Evolutionary conservation across 1,284 basidiomycete genomes (phyloP).

Genomic region (Ganoderma lucidum): DNA sequence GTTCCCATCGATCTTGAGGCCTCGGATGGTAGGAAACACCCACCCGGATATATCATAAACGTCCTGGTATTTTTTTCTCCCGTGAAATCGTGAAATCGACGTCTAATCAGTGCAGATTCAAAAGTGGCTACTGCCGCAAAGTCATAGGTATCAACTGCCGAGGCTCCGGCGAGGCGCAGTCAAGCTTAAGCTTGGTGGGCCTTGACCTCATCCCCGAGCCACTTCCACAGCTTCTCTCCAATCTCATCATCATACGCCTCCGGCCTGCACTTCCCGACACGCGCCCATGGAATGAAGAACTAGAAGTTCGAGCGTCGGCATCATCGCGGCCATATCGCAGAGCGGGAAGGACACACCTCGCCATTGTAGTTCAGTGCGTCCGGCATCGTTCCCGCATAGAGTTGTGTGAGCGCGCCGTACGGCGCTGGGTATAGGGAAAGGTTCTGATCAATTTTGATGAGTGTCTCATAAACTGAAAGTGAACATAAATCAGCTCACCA

Average conservation of each 20-base stretch:
- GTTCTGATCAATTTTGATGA: not conserved
- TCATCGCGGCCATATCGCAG: too few species aligned
- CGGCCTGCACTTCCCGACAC: constrained; percentile 42
- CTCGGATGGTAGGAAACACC: too few species aligned
- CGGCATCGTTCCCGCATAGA: constrained; percentile 37
- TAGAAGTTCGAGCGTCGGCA: constrained; percentile 30
- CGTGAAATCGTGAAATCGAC: too few species aligned
- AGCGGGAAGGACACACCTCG: constrained; percentile 27
- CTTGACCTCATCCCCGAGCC: constrained; percentile 50
- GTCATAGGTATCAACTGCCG: not conserved
- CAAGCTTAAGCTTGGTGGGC: not conserved
- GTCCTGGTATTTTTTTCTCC: too few species aligned
- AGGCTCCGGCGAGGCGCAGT: not conserved
- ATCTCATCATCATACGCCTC: constrained; percentile 46
- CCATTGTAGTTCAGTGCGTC: constrained; percentile 35
- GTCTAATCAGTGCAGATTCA: too few species aligned
- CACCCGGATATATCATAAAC: too few species aligned
- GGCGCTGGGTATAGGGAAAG: constrained; percentile 29
- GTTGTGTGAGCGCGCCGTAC: constrained; percentile 37
- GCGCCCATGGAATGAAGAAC: constrained; percentile 58
- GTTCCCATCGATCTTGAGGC: too few species aligned
- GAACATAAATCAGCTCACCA: constrained; percentile 12
- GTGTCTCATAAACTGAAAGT: not conserved
- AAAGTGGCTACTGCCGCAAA: not conserved
- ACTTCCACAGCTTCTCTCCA: constrained; percentile 50